Conservation (phyloP, 2,329 filamentous ascomycete species). For the Colletotrichum tropicale region DNA sequence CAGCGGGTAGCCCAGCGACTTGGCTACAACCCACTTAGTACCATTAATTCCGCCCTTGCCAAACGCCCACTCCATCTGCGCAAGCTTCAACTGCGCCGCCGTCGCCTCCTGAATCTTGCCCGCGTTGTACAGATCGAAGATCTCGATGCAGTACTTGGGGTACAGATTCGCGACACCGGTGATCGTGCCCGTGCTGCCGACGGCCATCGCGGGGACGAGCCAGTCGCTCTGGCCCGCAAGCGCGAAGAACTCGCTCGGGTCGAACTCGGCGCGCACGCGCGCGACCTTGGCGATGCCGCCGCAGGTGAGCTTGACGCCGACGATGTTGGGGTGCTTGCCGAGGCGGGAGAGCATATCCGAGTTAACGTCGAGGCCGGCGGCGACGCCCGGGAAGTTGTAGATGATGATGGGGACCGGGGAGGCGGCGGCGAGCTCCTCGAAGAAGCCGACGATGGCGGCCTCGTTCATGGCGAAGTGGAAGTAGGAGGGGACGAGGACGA, state of each 20-base stretch:
- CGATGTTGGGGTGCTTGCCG: slow-evolving; percentile 66
- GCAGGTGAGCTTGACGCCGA: slow-evolving; percentile 75
- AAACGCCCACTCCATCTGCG: slow-evolving; percentile 59
- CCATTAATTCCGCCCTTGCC: slow-evolving; percentile 64
- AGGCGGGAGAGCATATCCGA: slow-evolving; percentile 67
- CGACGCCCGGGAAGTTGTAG: slow-evolving; percentile 76
- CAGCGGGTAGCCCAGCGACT: slow-evolving; percentile 55
- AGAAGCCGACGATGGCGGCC: slow-evolving; percentile 66
- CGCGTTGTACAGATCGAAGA: slow-evolving; percentile 51
- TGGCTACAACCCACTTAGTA: slow-evolving; percentile 63
- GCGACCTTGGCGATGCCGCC: slow-evolving; percentile 77
- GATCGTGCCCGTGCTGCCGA: slow-evolving; percentile 64
- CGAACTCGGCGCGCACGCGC: slow-evolving; percentile 57
- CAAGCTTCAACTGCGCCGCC: slow-evolving; percentile 53
- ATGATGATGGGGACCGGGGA: slow-evolving; percentile 69
- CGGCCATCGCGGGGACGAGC: slow-evolving; percentile 63
- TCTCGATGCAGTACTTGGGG: slow-evolving; percentile 54
- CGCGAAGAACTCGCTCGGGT: slow-evolving; percentile 63
- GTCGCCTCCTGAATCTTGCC: slow-evolving; percentile 53
- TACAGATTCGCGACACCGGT: slow-evolving; percentile 68
- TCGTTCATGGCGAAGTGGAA: slow-evolving; percentile 69
- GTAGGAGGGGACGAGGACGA: slow-evolving; percentile 74
- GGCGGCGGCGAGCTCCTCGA: slow-evolving; percentile 63
- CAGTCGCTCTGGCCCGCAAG: slow-evolving; percentile 79
- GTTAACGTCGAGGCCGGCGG: slow-evolving; percentile 69